Conservation (phyloP, 768 basidiomycete species). For the Sarcodon aspratus region DNA sequence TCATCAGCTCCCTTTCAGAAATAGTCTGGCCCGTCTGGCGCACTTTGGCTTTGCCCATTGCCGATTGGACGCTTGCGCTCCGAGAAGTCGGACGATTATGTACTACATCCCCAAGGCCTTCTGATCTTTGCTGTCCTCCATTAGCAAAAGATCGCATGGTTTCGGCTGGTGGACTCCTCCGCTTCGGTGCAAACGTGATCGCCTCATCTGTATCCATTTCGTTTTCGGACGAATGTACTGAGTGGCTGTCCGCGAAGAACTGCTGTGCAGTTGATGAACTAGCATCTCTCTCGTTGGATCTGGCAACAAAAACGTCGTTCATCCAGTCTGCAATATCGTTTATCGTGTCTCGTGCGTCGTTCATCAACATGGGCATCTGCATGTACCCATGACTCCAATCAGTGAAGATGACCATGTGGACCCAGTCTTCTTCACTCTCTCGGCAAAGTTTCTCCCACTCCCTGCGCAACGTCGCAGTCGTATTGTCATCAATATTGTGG, state of each 20-base stretch:
- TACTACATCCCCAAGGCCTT: too few species aligned
- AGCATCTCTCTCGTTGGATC: background rate
- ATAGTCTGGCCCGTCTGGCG: slow-evolving; percentile 52
- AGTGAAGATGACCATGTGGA: slow-evolving; percentile 84
- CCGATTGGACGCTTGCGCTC: too few species aligned
- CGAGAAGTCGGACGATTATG: too few species aligned
- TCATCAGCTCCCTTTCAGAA: slow-evolving; percentile 70
- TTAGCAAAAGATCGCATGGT: too few species aligned
- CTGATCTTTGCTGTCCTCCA: too few species aligned
- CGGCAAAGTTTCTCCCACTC: slow-evolving; percentile 49
- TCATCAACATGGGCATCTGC: slow-evolving; percentile 87
- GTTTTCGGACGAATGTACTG: slow-evolving; percentile 25
- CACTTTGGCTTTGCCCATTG: too few species aligned
- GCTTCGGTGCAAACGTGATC: slow-evolving; percentile 63
- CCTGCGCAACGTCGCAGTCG: slow-evolving; percentile 30
- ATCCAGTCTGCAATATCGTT: slow-evolving; percentile 90
- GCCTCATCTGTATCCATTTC: slow-evolving; percentile 58
- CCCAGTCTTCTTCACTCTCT: slow-evolving; percentile 90
- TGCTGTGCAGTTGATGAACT: background rate
- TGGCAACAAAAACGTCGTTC: slow-evolving; percentile 49
- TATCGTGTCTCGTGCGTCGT: slow-evolving; percentile 69
- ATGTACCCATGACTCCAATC: slow-evolving; percentile 97
- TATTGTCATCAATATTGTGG: slow-evolving; percentile 16
- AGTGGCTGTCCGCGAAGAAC: too few species aligned
- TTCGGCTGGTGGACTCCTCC: slow-evolving; percentile 15